Evolutionary conservation across 2,329 filamentous ascomycete species (phyloP).

Genomic region (Calonectria naviculata): DNA sequence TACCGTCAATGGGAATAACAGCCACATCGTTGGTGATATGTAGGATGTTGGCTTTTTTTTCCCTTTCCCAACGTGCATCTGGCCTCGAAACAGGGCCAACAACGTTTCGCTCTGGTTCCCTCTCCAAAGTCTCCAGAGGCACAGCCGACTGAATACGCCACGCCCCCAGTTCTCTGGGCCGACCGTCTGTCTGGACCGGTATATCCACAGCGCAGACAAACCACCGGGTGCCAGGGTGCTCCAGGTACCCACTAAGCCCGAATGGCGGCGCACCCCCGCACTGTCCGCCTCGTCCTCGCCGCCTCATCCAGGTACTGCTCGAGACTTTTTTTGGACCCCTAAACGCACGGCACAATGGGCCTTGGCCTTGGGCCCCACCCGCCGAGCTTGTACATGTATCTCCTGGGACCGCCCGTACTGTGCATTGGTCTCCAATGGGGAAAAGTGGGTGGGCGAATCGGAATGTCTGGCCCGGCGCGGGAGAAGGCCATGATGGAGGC

Average conservation of each 20-base stretch:
- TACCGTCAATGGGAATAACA: not conserved
- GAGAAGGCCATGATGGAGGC: not conserved
- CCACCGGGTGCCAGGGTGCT: not conserved
- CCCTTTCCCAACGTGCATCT: not conserved
- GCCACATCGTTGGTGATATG: too few species aligned
- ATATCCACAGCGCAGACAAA: not conserved
- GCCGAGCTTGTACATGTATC: not conserved
- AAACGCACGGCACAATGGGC: not conserved
- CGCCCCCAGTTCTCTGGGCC: not conserved
- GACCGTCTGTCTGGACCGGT: not conserved
- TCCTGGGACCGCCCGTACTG: not conserved
- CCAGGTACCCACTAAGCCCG: not conserved
- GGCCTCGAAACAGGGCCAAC: not conserved
- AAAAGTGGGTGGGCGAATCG: not conserved
- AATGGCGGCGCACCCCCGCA: conserved; percentile 13
- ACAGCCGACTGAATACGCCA: not conserved
- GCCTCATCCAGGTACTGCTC: not conserved
- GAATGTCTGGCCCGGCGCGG: not conserved
- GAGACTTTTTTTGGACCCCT: not conserved
- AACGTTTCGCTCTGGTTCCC: not conserved
- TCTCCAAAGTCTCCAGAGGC: not conserved
- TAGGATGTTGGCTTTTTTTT: too few species aligned
- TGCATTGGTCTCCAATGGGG: not conserved
- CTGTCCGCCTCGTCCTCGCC: conserved; percentile 23
- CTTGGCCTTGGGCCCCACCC: not conserved